Conservation (phyloP, 345 rosid genomes). For the Syzygium oleosum region DNA sequence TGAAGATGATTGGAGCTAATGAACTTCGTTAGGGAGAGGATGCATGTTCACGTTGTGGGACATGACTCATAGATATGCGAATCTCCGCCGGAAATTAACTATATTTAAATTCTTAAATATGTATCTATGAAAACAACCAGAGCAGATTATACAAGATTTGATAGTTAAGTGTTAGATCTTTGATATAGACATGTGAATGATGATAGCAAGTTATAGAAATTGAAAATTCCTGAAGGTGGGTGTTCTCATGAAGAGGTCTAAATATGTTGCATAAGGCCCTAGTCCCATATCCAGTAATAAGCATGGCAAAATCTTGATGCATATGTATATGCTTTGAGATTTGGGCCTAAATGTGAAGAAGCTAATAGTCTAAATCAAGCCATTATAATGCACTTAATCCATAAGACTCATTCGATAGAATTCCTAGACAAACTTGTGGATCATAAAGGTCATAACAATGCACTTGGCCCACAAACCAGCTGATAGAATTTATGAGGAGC, state of each 20-base stretch:
- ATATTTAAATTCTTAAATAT: background rate
- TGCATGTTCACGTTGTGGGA: background rate
- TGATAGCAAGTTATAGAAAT: background rate
- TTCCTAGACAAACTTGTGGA: too few relatives aligned
- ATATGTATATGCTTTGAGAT: background rate
- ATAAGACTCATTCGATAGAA: background rate
- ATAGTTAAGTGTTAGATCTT: background rate
- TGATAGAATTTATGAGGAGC: too few relatives aligned
- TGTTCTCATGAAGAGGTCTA: background rate
- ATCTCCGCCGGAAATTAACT: background rate
- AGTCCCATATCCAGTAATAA: background rate
- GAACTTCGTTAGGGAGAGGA: background rate
- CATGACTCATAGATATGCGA: background rate
- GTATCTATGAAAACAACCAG: background rate
- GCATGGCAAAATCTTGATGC: background rate
- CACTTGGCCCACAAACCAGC: too few relatives aligned
- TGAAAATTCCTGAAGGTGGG: background rate
- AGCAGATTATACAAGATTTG: background rate
- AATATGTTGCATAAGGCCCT: background rate
- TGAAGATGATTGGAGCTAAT: background rate
- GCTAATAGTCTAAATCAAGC: background rate
- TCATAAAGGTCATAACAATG: too few relatives aligned
- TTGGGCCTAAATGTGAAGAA: background rate
- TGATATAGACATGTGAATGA: background rate
- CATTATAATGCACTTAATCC: background rate